Evolutionary conservation across 306 rosid species (phyloP).

Genomic region (Vachellia pachyceras): DNA sequence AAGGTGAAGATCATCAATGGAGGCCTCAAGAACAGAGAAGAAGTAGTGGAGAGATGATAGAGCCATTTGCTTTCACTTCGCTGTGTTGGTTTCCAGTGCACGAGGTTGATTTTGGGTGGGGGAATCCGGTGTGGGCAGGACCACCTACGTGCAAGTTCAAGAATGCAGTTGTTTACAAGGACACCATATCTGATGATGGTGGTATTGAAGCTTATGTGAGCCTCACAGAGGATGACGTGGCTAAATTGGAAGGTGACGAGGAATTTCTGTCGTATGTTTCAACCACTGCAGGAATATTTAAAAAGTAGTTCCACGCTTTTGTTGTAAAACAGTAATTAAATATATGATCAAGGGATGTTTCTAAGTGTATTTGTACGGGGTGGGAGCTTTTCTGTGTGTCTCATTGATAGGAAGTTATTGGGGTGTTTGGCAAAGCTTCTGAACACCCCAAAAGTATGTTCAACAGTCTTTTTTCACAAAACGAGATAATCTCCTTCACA

Average conservation of each 20-base stretch:
- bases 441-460: too few relatives aligned
- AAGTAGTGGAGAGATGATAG: too few relatives aligned
- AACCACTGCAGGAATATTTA: not conserved
- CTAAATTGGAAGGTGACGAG: constrained; percentile 21
- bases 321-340: too few relatives aligned
- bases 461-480: too few relatives aligned
- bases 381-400: too few relatives aligned
- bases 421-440: too few relatives aligned
- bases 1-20: not conserved
- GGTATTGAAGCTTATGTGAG: constrained; percentile 33
- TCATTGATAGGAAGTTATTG: too few relatives aligned
- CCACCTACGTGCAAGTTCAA: constrained; percentile 37
- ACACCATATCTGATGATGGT: constrained; percentile 29
- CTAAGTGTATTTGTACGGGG: too few relatives aligned
- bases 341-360: too few relatives aligned
- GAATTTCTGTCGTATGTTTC: not conserved
- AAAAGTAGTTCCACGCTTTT: too few relatives aligned
- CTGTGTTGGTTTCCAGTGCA: constrained; percentile 49
- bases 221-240: constrained; percentile 46
- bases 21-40: too few relatives aligned
- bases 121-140: constrained; percentile 43
- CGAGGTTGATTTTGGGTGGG: constrained; percentile 54
- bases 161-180: constrained; percentile 36
- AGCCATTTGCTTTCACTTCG: constrained; percentile 10
- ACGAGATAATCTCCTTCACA: too few relatives aligned